A percentile compares a stretch with the other conserved stretches of the same genome.
Conservation (phyloP, 805 yeast genomes). For the Kodamaea restingae region DNA sequence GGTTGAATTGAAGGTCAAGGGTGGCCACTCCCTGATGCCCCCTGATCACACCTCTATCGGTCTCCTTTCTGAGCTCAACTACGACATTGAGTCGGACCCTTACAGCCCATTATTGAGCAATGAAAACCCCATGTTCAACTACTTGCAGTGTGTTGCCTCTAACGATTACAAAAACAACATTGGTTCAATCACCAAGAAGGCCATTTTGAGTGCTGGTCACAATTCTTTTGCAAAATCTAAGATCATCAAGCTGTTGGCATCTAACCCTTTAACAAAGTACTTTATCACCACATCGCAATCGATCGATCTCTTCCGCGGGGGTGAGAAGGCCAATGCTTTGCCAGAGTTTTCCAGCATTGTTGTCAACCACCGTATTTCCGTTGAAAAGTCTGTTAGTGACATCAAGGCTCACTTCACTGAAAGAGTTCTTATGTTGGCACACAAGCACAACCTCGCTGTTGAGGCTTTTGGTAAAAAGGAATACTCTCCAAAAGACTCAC, state of each 20-base stretch:
- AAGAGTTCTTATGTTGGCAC: conserved; percentile 24
- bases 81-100: conserved; percentile 54
- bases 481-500: conserved; percentile 10
- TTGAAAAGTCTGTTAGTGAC: conserved; percentile 23
- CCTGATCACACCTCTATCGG: conserved; percentile 83
- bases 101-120: conserved; percentile 44
- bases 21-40: conserved; percentile 81
- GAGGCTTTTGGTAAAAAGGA: conserved; percentile 19
- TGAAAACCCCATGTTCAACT: conserved; percentile 56
- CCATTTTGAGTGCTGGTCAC: conserved; percentile 33
- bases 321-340: conserved; percentile 38
- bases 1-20: conserved; percentile 54
- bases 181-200: conserved; percentile 20
- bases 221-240: conserved; percentile 32
- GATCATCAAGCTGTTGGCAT: conserved; percentile 17
- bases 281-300: conserved; percentile 33
- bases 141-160: conserved; percentile 61
- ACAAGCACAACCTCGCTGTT: conserved; percentile 24
- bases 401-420: conserved; percentile 18
- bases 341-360: conserved; percentile 30
- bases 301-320: conserved; percentile 31
- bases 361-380: conserved; percentile 34
- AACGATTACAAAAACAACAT: conserved; percentile 29
- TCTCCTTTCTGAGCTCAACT: conserved; percentile 56
- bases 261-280: conserved; percentile 22